Base-by-base conservation (phyloP, 495 filamentous ascomycete species). In the Oidiodendron maius region DNA sequence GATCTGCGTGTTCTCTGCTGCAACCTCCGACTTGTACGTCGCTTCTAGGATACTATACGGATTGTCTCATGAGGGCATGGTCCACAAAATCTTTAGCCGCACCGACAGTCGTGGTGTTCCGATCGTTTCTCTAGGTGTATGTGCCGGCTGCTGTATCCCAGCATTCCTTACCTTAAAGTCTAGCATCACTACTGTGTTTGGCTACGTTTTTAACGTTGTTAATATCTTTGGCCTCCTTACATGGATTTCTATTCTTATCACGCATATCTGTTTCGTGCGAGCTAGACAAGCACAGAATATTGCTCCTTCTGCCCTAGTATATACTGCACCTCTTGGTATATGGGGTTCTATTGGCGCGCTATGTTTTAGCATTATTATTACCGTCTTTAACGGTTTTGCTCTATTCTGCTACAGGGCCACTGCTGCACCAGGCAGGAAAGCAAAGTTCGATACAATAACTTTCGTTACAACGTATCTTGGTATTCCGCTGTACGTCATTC, bases 21-120 rank as follows among this genome's bases (percentile, higher is more conserved):
- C 78, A 40, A 94, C 91, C 55, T 83, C 85, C 1, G 89, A 86
- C 73, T 71, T 90, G 40, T 95, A 93, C 71, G 90, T 91, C 40
- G 89, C 86, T 6, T 87, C 82, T 25, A 81, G 89, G 50, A 89
- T 86, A 1, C 72, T 91, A 23, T 94, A 83, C 61, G 85, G 85
- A 25, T 74, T 96, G 9, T 83, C 89, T 11, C 74, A 79, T 20
- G 82, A 91, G 51, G 77, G 82, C 16, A 83, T 89, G 44, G 89
- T 90, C 0, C 90, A 87, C 1, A 60, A 64, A 24, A 71, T 94
- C 54, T 78, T 96, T 53, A 66, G 77, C 4, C 75, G 68, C 38
- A 91, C 86, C 26, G 82, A 93, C 60, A 69, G 64, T 21, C 78
- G 82, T 25, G 90, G 90, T 41, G 87, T 94, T 2, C 90, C 90